Evolutionary conservation across 169 alveolate species (phyloP).

Genomic region (Plasmodium cynomolgi): DNA sequence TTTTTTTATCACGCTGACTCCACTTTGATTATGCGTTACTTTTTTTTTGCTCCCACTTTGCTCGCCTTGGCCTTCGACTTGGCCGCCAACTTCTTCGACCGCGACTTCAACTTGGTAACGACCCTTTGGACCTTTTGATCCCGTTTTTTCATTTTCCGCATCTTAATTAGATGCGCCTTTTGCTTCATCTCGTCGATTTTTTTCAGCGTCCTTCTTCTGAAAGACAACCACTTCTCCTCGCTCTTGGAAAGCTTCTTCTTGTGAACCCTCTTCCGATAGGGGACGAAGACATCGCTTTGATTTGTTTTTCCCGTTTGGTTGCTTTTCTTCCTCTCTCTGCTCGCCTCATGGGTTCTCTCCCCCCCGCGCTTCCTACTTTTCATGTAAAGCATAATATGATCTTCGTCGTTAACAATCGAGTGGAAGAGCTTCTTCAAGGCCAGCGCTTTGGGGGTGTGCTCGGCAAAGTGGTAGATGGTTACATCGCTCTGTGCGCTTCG

Average conservation of each 20-base stretch:
- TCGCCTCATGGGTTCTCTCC: not conserved
- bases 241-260: conserved; percentile 33
- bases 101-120: conserved; percentile 37
- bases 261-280: conserved; percentile 10
- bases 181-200: conserved; percentile 74
- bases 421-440: conserved; percentile 49
- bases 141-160: conserved; percentile 42
- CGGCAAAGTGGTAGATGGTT: not conserved
- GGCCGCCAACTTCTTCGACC: not conserved
- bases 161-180: conserved; percentile 65
- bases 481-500: not conserved
- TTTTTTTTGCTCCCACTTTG: not conserved
- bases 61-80: not conserved
- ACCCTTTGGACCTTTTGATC: conserved; percentile 44
- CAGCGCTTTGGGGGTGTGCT: not conserved
- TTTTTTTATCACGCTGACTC: not conserved
- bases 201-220: conserved; percentile 64
- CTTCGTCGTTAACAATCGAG: conserved; percentile 45
- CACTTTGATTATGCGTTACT: not conserved
- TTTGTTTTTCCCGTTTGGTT: not conserved
- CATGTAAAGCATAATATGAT: conserved; percentile 5
- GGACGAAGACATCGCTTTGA: not conserved
- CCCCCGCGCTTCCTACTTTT: not conserved
- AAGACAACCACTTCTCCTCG: conserved; percentile 65
- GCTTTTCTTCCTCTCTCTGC: not conserved